phyloP scores from a whole-genome alignment of 2,329 filamentous ascomycete species.

The Fusarium nodosum region DNA sequence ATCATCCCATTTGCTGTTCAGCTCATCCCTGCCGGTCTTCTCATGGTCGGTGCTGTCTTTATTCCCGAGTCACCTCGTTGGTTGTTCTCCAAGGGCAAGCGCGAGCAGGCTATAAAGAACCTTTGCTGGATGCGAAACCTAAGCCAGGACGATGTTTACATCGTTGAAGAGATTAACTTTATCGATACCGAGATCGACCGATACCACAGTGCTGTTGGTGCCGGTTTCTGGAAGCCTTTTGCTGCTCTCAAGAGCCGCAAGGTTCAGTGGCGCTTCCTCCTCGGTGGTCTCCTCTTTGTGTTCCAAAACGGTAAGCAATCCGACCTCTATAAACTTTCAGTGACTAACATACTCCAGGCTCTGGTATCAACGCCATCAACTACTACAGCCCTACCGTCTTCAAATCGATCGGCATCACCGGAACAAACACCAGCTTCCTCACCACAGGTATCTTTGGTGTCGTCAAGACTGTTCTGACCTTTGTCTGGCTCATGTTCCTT shows the following conservation, averaged over 20 bases:
- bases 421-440: slow-evolving; percentile 61
- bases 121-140: slow-evolving; percentile 76
- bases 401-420: slow-evolving; percentile 63
- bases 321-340: background rate
- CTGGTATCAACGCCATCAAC: slow-evolving; percentile 83
- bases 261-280: slow-evolving; percentile 78
- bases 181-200: slow-evolving; percentile 78
- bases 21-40: slow-evolving; percentile 74
- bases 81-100: slow-evolving; percentile 73
- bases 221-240: slow-evolving; percentile 83
- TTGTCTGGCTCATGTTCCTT: slow-evolving; percentile 77
- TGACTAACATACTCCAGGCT: slow-evolving; percentile 44
- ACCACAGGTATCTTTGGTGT: slow-evolving; percentile 84
- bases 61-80: slow-evolving; percentile 77
- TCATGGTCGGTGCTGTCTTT: slow-evolving; percentile 71
- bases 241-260: slow-evolving; percentile 66
- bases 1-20: slow-evolving; percentile 75
- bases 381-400: slow-evolving; percentile 70
- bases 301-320: slow-evolving; percentile 75
- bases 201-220: slow-evolving; percentile 72
- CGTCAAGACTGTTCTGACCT: slow-evolving; percentile 77
- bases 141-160: slow-evolving; percentile 69
- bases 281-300: slow-evolving; percentile 80
- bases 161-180: slow-evolving; percentile 78
- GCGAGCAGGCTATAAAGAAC: slow-evolving; percentile 69